These are phyloP conservation scores for Tylopilus plumbeoviolaceoides DNA, from an alignment of 768 basidiomycete genomes.

Conservation along the genomic window DNA sequence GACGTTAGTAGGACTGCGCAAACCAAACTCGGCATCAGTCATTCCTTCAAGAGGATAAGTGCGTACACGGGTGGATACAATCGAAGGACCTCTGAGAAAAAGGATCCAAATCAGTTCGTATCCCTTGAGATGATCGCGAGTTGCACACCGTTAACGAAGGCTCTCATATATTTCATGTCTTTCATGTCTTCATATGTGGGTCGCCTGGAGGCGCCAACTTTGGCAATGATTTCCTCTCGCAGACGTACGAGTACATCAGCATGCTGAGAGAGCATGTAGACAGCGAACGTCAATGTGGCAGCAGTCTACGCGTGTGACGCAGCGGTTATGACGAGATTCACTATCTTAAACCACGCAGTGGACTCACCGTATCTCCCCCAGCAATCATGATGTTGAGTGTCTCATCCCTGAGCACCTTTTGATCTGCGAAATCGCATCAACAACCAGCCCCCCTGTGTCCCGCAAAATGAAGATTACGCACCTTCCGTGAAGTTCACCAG, in stretches of 20 bases:
- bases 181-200: constrained; percentile 55
- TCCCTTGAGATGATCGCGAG: background rate
- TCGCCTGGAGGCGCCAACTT: constrained; percentile 44
- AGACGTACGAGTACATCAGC: constrained; percentile 44
- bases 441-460: too few species aligned
- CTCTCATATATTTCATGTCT: constrained; percentile 61
- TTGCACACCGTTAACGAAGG: constrained; percentile 56
- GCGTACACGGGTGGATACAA: constrained; percentile 31
- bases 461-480: constrained; percentile 17
- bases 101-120: background rate
- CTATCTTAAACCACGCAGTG: background rate
- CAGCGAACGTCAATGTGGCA: constrained; percentile 31
- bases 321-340: background rate
- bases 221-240: constrained; percentile 51
- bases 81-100: constrained; percentile 28
- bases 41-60: background rate
- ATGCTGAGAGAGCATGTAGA: constrained; percentile 50
- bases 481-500: constrained; percentile 53
- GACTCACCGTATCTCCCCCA: constrained; percentile 41
- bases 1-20: constrained; percentile 19
- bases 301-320: constrained; percentile 22
- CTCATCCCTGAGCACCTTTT: constrained; percentile 23
- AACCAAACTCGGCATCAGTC: constrained; percentile 1
- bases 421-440: constrained; percentile 16
- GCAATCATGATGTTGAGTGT: constrained; percentile 29